Evolutionary conservation across 768 basidiomycete genomes (phyloP), one percentile per base, ranked within the genome.

Genomic region (Auriscalpium vulgare): DNA sequence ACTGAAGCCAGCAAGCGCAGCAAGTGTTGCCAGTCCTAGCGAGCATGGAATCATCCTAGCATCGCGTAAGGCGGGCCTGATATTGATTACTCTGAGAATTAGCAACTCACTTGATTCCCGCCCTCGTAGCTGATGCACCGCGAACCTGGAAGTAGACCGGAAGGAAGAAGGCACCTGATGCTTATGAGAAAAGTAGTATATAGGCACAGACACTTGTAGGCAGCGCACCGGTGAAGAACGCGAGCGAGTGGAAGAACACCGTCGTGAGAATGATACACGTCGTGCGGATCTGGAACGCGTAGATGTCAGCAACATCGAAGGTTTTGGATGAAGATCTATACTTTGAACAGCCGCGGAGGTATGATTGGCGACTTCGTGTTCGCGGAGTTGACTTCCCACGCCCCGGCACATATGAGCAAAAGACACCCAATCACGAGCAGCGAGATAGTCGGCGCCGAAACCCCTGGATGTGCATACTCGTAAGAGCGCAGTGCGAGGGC

Each of bases 71-170:
- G 38, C 37, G n/a, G n/a, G 23, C 23, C 23, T 47, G 47, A 37
- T n/a, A 21, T 35, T 61, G 23, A 56, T 17, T 17, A 47, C 37
- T 37, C 35, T 23, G 19, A 3, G 17, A 17, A 35, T 59, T 60
- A n/a, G n/a, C n/a, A 11, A 53, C 60, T 45, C n/a, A 72, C 67
- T 65, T 61, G 51, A 76, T 47, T 8, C 70, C 71, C 11, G 70
- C 62, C 13, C 29, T 23, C 8, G 72, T 73, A 23, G 72, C 69
- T 5, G 68, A 68, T 21, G 71, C 67, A 4, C 75, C 75, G 16
- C 73, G 69, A 7, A 70, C 67, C 66, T 75, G 75, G 52, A 69
- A 76, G 58, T 74, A 75, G 50, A 75, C 59, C 6, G 75, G 75
- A 38, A 75, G 51, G 51, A 75, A 75, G 54, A 71, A 65, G 56